Percentiles rank a stretch among this genome's conserved stretches.
phyloP scores from a whole-genome alignment of 2,329 filamentous ascomycete genomes.

The Falciphora oryzae region DNA sequence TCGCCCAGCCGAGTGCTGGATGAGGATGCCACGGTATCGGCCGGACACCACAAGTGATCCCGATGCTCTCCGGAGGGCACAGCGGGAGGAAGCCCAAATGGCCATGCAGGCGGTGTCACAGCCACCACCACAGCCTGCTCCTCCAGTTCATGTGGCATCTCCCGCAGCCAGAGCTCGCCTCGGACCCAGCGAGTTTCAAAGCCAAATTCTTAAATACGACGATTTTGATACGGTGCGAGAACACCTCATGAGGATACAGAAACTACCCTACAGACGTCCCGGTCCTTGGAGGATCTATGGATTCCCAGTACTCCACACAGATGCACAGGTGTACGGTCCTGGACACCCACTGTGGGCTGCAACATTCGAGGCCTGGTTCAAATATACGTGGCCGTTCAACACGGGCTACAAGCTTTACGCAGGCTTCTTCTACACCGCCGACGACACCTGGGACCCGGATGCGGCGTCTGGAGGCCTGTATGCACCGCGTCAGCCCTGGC shows the following conservation, averaged over 20 bases:
- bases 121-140: not conserved
- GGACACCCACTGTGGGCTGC: slow-evolving; percentile 21
- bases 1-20: slow-evolving; percentile 11
- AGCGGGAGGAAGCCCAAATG: not conserved
- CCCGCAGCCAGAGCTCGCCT: not conserved
- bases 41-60: slow-evolving; percentile 30
- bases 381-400: slow-evolving; percentile 21
- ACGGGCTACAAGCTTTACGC: slow-evolving; percentile 29
- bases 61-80: slow-evolving; percentile 21
- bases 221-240: not conserved
- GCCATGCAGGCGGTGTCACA: not conserved
- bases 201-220: not conserved
- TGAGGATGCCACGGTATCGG: slow-evolving; percentile 32
- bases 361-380: slow-evolving; percentile 32
- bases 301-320: slow-evolving; percentile 35
- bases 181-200: not conserved
- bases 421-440: slow-evolving; percentile 46
- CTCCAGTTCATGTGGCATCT: not conserved
- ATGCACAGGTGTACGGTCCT: slow-evolving; percentile 34
- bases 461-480: slow-evolving; percentile 16
- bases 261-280: not conserved
- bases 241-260: not conserved
- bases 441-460: slow-evolving; percentile 29
- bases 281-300: slow-evolving; percentile 20
- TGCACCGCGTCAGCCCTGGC: slow-evolving; percentile 41